Evolutionary conservation across 2,329 filamentous ascomycete species (phyloP).

Genomic region (Penicillium sp.): DNA sequence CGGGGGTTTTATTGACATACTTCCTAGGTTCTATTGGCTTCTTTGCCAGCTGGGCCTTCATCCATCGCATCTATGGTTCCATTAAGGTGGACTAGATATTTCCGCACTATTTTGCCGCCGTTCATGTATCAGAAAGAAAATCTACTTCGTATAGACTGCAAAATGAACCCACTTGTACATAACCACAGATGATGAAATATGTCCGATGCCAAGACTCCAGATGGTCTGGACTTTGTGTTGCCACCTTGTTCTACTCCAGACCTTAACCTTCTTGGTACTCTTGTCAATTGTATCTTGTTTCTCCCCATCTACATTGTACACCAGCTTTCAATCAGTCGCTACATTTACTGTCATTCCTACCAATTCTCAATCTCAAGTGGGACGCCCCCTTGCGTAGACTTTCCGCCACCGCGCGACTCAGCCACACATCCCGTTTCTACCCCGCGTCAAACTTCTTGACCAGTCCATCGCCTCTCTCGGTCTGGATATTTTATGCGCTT

Average conservation of each 20-base stretch:
- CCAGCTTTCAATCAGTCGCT: not conserved
- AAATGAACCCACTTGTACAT: not conserved
- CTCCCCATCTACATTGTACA: not conserved
- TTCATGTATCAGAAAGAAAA: slow-evolving; percentile 1
- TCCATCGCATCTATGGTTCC: slow-evolving; percentile 91
- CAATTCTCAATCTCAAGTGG: not conserved
- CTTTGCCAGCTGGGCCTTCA: slow-evolving; percentile 92
- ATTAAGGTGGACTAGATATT: slow-evolving; percentile 88
- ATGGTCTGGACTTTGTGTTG: slow-evolving; percentile 21
- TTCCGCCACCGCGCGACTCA: slow-evolving; percentile 14
- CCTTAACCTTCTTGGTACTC: not conserved
- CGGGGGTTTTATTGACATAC: slow-evolving; percentile 2
- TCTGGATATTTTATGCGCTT: slow-evolving; percentile 9
- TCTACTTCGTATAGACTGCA: not conserved
- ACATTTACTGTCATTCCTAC: not conserved
- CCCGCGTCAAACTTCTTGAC: slow-evolving; percentile 21
- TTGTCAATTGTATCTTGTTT: not conserved
- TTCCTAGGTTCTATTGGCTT: slow-evolving; percentile 87
- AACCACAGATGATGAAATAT: not conserved
- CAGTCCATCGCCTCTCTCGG: slow-evolving; percentile 3
- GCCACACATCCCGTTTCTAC: slow-evolving; percentile 26
- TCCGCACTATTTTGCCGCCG: not conserved
- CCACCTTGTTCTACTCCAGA: not conserved
- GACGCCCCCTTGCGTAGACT: not conserved
- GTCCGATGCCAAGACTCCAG: slow-evolving; percentile 24